These are phyloP conservation scores for Neophaeococcomyces aloes DNA, from an alignment of 2,329 filamentous ascomycete species.

Conservation along the genomic window DNA sequence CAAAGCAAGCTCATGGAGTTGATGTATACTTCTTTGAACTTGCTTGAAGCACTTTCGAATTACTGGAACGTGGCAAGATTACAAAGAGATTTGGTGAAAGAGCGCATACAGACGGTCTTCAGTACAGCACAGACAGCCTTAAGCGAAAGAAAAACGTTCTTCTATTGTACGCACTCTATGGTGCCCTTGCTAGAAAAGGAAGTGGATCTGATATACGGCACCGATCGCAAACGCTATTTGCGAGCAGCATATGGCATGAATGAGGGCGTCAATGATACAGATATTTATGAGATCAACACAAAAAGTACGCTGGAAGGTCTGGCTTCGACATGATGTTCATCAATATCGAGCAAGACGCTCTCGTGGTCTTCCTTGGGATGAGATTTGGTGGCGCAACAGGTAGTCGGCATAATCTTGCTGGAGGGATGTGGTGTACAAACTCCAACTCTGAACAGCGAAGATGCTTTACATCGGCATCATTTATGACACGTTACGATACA, in stretches of 20 bases:
- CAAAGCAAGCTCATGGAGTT: constrained; percentile 38
- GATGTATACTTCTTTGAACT: constrained; percentile 43
- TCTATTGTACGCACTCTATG: constrained; percentile 30
- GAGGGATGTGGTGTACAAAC: too few species aligned
- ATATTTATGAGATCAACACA: constrained; percentile 1
- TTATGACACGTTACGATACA: too few species aligned
- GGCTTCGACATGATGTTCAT: background rate
- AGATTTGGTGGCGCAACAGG: too few species aligned
- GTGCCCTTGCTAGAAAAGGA: constrained; percentile 31
- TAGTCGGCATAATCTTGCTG: too few species aligned
- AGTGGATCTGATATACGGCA: constrained; percentile 36
- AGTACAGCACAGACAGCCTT: constrained; percentile 28
- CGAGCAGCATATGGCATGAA: constrained; percentile 5
- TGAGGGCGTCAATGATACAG: background rate
- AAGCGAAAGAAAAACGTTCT: constrained; percentile 28
- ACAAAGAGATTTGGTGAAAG: constrained; percentile 41
- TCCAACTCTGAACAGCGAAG: too few species aligned
- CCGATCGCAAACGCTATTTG: constrained; percentile 21
- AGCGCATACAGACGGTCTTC: constrained; percentile 37
- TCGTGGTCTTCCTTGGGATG: too few species aligned
- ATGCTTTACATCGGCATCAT: too few species aligned
- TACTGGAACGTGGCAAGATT: constrained; percentile 51
- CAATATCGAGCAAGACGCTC: too few species aligned
- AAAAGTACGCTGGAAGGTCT: too few species aligned
- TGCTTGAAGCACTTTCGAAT: constrained; percentile 45